These are phyloP conservation scores for Emericellopsis terricola DNA, from an alignment of 495 filamentous ascomycete species.

Conservation along the genomic window DNA sequence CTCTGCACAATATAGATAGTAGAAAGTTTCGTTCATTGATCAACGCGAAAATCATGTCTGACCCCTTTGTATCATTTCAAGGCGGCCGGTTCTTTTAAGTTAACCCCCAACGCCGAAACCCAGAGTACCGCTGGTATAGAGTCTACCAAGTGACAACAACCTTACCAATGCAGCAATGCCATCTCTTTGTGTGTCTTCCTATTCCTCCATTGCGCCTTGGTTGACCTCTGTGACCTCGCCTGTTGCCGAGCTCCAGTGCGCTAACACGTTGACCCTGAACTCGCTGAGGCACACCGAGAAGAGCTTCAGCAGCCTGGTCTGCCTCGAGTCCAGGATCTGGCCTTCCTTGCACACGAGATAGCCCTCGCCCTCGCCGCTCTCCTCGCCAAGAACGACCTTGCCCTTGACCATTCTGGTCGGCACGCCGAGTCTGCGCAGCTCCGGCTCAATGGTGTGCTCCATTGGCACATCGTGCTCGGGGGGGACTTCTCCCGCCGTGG, in stretches of 20 bases:
- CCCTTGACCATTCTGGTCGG: conserved; percentile 79
- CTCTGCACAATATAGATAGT: background rate
- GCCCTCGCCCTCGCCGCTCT: conserved; percentile 18
- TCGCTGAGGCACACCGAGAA: conserved; percentile 80
- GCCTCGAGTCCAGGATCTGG: conserved; percentile 63
- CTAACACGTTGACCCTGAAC: conserved; percentile 64
- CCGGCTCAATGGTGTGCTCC: conserved; percentile 73
- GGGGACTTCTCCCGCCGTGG: conserved; percentile 59
- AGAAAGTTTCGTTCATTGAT: no score
- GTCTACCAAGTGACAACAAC: background rate
- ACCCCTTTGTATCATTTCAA: no score
- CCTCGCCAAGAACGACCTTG: conserved; percentile 62
- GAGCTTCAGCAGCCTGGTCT: conserved; percentile 85
- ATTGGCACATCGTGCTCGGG: conserved; percentile 68
- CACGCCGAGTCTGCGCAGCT: conserved; percentile 68
- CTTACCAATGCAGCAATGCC: background rate
- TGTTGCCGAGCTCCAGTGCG: conserved; percentile 48
- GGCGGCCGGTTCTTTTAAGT: no score
- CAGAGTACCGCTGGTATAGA: conserved; percentile 7
- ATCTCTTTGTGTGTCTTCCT: conserved; percentile 8
- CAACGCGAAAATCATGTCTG: no score
- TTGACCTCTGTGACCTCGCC: conserved; percentile 39
- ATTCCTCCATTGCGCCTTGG: conserved; percentile 7
- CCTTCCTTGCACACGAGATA: conserved; percentile 72
- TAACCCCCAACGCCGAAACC: conserved; percentile 16